Conservation (phyloP, 1,139 yeast species). For the Sugiyamaella pinicola region DNA sequence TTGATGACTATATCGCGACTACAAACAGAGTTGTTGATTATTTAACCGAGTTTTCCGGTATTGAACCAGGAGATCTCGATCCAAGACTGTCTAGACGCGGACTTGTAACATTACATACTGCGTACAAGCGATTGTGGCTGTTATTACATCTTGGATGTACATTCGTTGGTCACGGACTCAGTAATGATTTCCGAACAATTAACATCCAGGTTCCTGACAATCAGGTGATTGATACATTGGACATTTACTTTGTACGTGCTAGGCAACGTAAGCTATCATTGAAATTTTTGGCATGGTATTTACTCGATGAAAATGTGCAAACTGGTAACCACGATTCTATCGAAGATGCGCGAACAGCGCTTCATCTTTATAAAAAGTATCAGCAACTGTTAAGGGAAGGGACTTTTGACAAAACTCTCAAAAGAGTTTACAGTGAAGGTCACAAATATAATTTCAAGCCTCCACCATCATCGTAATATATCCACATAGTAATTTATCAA, state of each 20-base stretch:
- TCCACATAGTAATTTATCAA: background rate
- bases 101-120: slow-evolving; percentile 78
- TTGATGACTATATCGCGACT: slow-evolving; percentile 89
- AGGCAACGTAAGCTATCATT: slow-evolving; percentile 79
- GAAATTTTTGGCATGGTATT: slow-evolving; percentile 81
- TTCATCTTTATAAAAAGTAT: slow-evolving; percentile 73
- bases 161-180: slow-evolving; percentile 93
- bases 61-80: slow-evolving; percentile 87
- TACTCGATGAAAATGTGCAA: slow-evolving; percentile 77
- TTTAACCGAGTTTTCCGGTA: slow-evolving; percentile 88
- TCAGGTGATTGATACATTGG: slow-evolving; percentile 90
- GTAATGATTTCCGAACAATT: slow-evolving; percentile 89
- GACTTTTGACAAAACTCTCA: slow-evolving; percentile 60
- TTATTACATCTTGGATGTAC: slow-evolving; percentile 84
- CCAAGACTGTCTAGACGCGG: slow-evolving; percentile 65
- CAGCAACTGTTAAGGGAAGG: slow-evolving; percentile 60
- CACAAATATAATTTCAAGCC: slow-evolving; percentile 59
- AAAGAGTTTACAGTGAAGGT: slow-evolving; percentile 77
- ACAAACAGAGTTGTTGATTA: slow-evolving; percentile 72
- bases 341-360: slow-evolving; percentile 91
- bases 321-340: slow-evolving; percentile 95
- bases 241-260: slow-evolving; percentile 70
- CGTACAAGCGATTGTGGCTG: slow-evolving; percentile 87
- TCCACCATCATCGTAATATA: slow-evolving; percentile 41
- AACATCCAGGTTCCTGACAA: slow-evolving; percentile 81